These are phyloP conservation scores for Coccinonectria pachysandricola DNA, from an alignment of 2,329 filamentous ascomycete genomes.

Conservation along the genomic window DNA sequence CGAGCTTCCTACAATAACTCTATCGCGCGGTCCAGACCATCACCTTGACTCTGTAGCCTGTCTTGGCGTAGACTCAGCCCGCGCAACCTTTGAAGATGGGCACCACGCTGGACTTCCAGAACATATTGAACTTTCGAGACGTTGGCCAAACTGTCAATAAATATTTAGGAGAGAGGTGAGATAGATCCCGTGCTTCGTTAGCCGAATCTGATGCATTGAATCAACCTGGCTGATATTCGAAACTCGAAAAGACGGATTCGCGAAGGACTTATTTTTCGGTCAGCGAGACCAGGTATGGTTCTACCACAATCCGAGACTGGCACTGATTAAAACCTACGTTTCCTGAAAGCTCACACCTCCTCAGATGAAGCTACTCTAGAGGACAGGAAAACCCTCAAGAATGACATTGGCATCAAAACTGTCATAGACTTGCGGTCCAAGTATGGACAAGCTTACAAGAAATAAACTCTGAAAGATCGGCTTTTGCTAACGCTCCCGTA, in stretches of 20 bases:
- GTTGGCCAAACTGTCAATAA: constrained; percentile 58
- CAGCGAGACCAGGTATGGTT: constrained; percentile 47
- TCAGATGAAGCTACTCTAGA: constrained; percentile 58
- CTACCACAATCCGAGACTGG: background rate
- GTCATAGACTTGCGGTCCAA: constrained; percentile 73
- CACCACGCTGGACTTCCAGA: constrained; percentile 17
- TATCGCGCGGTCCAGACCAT: no score
- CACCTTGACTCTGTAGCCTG: no score
- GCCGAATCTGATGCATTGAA: no score
- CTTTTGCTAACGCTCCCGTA: constrained; percentile 19
- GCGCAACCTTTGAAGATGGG: no score
- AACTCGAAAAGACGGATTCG: constrained; percentile 34
- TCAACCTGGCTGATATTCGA: constrained; percentile 1
- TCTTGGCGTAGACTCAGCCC: no score
- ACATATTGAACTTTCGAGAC: constrained; percentile 65
- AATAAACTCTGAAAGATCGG: background rate
- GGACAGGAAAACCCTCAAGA: constrained; percentile 50
- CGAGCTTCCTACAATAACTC: no score
- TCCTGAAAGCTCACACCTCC: constrained; percentile 6
- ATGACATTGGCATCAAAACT: constrained; percentile 55
- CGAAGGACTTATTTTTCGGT: constrained; percentile 57
- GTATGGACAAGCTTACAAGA: no score
- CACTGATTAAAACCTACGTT: background rate
- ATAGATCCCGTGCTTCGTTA: constrained; percentile 1
- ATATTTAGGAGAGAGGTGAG: constrained; percentile 44